A percentile compares a stretch with the other conserved stretches of the same genome.
Conservation (phyloP, 73 alveolate species). For the Paramecium sonneborni region DNA sequence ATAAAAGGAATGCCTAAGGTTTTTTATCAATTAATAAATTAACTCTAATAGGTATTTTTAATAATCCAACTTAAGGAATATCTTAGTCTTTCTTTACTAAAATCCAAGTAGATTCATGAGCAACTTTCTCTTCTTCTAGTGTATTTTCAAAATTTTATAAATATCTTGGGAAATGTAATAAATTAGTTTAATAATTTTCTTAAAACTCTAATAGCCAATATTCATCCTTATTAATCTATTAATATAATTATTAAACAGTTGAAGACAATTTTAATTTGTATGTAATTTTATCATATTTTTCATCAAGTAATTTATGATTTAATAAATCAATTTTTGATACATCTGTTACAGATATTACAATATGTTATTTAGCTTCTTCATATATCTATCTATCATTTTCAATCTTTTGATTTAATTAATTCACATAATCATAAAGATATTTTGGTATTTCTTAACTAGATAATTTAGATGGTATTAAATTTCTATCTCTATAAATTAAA, state of each 20-base stretch:
- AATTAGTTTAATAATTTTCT: not conserved
- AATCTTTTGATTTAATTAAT: conserved; percentile 69
- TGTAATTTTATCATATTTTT: not conserved
- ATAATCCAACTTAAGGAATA: not conserved
- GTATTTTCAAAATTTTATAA: not conserved
- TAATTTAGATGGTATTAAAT: not conserved
- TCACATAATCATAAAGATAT: conserved; percentile 72
- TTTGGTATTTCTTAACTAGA: conserved; percentile 77
- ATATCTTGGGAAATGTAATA: conserved; percentile 10
- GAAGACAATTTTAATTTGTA: conserved; percentile 8
- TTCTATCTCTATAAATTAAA: conserved; percentile 82
- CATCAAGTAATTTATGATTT: not conserved
- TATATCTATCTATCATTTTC: conserved; percentile 75
- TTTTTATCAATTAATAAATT: not conserved
- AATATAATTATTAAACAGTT: not conserved
- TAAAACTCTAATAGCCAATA: not conserved
- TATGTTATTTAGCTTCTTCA: conserved; percentile 78
- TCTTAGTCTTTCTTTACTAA: not conserved
- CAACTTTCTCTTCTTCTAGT: conserved; percentile 9
- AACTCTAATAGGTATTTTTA: not conserved
- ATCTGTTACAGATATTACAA: conserved; percentile 66
- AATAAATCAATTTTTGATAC: not conserved
- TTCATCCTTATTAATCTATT: conserved; percentile 50
- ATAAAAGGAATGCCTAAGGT: not conserved
- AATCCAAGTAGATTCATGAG: conserved; percentile 34